phyloP scores from a whole-genome alignment of 768 basidiomycete genomes.

The Suillus americanus region DNA sequence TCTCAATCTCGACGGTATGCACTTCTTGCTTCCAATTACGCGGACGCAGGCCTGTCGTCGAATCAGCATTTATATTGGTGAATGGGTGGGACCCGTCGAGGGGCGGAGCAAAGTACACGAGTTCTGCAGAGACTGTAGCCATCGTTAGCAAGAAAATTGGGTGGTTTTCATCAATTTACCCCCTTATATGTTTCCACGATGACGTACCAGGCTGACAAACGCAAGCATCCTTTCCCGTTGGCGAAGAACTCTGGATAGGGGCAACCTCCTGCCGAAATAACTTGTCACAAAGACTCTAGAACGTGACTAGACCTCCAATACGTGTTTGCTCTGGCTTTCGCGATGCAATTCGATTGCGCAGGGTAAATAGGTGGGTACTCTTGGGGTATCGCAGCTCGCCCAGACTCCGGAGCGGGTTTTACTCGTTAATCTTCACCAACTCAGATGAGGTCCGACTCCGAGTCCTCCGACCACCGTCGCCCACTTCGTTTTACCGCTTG shows the following conservation, averaged over 20 bases:
- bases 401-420: background rate
- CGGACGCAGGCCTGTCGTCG: slow-evolving; percentile 34
- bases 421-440: background rate
- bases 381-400: background rate
- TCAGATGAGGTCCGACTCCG: background rate
- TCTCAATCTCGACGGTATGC: slow-evolving; percentile 42
- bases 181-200: background rate
- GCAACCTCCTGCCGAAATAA: background rate
- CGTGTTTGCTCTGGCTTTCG: background rate
- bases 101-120: slow-evolving; percentile 40
- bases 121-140: slow-evolving; percentile 21
- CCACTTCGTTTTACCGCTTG: background rate
- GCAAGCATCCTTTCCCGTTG: background rate
- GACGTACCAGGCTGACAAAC: background rate
- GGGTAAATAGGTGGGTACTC: background rate
- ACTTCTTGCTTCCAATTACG: slow-evolving; percentile 36
- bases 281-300: background rate
- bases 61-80: slow-evolving; percentile 34
- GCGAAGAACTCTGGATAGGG: background rate
- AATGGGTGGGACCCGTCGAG: slow-evolving; percentile 41
- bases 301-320: background rate
- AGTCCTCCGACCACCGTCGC: background rate
- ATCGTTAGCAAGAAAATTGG: background rate
- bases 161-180: background rate
- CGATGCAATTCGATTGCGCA: background rate